phyloP scores from a whole-genome alignment of 305 asterid species.

The Fraxinus latifolia region DNA sequence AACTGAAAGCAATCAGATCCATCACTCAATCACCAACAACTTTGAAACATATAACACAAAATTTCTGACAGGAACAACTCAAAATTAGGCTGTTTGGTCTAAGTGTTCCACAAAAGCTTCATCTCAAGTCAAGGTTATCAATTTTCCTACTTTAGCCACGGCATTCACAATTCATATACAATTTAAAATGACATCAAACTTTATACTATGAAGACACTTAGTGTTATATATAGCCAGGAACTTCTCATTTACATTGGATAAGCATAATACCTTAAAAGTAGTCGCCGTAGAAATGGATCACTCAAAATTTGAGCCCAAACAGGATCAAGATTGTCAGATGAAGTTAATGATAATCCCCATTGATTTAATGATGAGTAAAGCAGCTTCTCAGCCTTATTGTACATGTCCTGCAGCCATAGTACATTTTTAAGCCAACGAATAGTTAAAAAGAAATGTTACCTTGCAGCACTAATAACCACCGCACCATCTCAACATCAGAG shows the following conservation, averaged over 20 bases:
- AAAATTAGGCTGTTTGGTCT: neutral
- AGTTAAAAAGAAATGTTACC: constrained; percentile 13
- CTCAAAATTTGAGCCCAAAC: constrained; percentile 76
- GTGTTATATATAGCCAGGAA: neutral
- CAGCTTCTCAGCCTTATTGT: constrained; percentile 60
- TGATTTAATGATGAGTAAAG: constrained; percentile 61
- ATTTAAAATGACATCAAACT: constrained; percentile 8
- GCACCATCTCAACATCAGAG: constrained; percentile 71
- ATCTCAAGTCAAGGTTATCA: neutral
- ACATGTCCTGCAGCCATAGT: constrained; percentile 60
- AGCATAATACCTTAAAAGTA: constrained; percentile 62
- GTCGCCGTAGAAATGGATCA: constrained; percentile 84
- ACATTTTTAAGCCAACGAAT: constrained; percentile 13
- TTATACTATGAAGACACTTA: constrained; percentile 6
- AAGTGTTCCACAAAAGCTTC: neutral
- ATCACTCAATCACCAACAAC: neutral
- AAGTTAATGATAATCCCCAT: constrained; percentile 62
- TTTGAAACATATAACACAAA: neutral
- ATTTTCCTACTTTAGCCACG: neutral
- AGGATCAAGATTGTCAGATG: constrained; percentile 59
- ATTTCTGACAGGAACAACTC: neutral
- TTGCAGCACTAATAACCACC: constrained; percentile 17
- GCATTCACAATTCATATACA: neutral
- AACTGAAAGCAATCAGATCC: neutral
- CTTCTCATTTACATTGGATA: constrained; percentile 2